phyloP scores from a whole-genome alignment of 1,139 yeast genomes.

The Blastobotrys apis region DNA sequence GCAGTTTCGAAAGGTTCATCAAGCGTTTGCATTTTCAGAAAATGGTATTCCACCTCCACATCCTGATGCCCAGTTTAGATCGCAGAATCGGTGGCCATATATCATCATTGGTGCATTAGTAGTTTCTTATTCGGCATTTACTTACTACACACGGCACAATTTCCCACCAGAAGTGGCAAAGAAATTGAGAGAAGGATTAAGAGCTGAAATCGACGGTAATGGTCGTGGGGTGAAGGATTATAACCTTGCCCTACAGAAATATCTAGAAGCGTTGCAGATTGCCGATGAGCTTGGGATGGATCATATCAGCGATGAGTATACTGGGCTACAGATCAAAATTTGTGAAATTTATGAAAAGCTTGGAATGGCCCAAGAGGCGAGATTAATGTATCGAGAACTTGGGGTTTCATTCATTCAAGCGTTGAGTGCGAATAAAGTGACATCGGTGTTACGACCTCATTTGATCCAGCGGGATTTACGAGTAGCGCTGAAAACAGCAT shows the following conservation, averaged over 20 bases:
- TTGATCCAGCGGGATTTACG: slow-evolving; percentile 68
- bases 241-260: slow-evolving; percentile 62
- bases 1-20: neutral
- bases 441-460: slow-evolving; percentile 43
- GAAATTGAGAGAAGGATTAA: slow-evolving; percentile 64
- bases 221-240: slow-evolving; percentile 53
- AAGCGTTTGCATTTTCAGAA: slow-evolving; percentile 11
- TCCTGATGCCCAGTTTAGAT: slow-evolving; percentile 1
- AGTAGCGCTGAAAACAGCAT: slow-evolving; percentile 62
- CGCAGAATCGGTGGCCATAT: slow-evolving; percentile 8
- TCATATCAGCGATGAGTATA: slow-evolving; percentile 61
- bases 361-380: slow-evolving; percentile 57
- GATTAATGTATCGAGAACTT: slow-evolving; percentile 61
- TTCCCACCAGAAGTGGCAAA: slow-evolving; percentile 61
- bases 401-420: slow-evolving; percentile 55
- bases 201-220: slow-evolving; percentile 71
- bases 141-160: slow-evolving; percentile 32
- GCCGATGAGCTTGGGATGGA: slow-evolving; percentile 49
- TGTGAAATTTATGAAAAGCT: slow-evolving; percentile 82
- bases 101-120: slow-evolving; percentile 16
- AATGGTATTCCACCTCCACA: slow-evolving; percentile 9
- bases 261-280: slow-evolving; percentile 50
- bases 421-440: slow-evolving; percentile 42
- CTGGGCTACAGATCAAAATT: slow-evolving; percentile 80
- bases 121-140: slow-evolving; percentile 20